A percentile compares a stretch with the other conserved stretches of the same genome.
Conservation (phyloP, 148 eudicot species). For the Heliosperma pusillum region DNA sequence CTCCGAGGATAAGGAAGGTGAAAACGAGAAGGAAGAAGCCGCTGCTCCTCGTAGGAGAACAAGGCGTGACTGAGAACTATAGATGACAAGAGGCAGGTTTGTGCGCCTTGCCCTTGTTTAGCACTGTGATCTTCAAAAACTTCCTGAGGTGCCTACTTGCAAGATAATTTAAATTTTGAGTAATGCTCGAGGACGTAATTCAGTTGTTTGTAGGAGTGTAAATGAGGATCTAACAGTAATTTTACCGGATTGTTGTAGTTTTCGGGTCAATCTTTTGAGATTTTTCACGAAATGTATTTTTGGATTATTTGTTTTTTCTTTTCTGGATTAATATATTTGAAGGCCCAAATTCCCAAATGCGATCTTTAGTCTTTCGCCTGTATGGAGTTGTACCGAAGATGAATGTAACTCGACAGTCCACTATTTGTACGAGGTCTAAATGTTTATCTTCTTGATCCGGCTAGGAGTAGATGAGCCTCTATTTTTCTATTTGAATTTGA, state of each 20-base stretch:
- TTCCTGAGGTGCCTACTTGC: not conserved
- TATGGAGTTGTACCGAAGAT: too few species aligned
- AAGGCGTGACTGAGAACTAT: conserved; percentile 60
- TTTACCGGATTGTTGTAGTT: conserved; percentile 9
- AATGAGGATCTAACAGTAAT: conserved; percentile 26
- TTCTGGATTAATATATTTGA: not conserved
- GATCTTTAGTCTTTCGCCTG: not conserved
- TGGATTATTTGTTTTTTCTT: not conserved
- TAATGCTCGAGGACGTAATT: conserved; percentile 11
- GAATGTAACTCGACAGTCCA: too few species aligned
- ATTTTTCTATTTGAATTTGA: too few species aligned
- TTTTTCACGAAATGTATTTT: conserved; percentile 18
- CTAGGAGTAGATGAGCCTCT: too few species aligned
- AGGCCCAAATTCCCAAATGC: not conserved
- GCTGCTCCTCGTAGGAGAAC: conserved; percentile 70
- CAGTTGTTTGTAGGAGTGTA: conserved; percentile 24
- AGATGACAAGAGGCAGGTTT: not conserved
- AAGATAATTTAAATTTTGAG: conserved; percentile 15
- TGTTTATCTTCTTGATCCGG: too few species aligned
- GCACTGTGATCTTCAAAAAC: conserved; percentile 9
- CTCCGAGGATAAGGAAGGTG: conserved; percentile 52
- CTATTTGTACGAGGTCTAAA: too few species aligned
- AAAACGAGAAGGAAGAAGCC: conserved; percentile 40
- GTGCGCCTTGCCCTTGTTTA: not conserved
- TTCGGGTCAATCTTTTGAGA: conserved; percentile 3